A percentile compares a stretch with the other conserved stretches of the same genome.
These are phyloP conservation scores for Lojkania enalia DNA, from an alignment of 2,329 filamentous ascomycete genomes.

Conservation along the genomic window DNA sequence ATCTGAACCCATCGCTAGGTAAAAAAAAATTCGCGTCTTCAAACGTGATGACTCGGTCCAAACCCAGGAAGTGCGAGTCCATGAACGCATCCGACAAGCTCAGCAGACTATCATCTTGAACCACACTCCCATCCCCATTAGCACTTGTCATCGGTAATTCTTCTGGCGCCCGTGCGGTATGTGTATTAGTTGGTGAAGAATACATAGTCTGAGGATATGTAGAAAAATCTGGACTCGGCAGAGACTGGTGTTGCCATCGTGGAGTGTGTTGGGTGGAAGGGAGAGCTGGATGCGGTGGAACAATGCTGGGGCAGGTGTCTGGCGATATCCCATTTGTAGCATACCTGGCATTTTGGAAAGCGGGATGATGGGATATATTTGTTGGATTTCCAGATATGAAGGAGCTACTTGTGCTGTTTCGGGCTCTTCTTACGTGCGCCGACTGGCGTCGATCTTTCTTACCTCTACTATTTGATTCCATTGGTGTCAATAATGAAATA, in stretches of 20 bases:
- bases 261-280: neutral
- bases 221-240: too few relatives aligned
- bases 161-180: neutral
- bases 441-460: neutral
- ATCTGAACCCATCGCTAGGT: constrained; percentile 33
- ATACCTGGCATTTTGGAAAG: neutral
- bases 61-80: constrained; percentile 37
- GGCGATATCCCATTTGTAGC: neutral
- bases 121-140: constrained; percentile 7
- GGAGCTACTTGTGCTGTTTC: too few relatives aligned
- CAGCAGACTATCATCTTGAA: constrained; percentile 35
- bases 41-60: constrained; percentile 42
- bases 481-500: neutral
- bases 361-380: neutral
- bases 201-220: neutral
- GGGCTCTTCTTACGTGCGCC: neutral
- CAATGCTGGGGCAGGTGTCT: neutral
- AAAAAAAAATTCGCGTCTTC: constrained; percentile 40
- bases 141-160: too few relatives aligned
- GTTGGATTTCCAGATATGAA: too few relatives aligned
- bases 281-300: neutral
- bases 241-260: neutral
- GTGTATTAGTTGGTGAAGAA: neutral
- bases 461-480: neutral
- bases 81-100: constrained; percentile 38